Evolutionary conservation across 148 eudicot genomes (phyloP), one percentile per base, ranked within the genome.

Genomic region (Polygonum aviculare): DNA sequence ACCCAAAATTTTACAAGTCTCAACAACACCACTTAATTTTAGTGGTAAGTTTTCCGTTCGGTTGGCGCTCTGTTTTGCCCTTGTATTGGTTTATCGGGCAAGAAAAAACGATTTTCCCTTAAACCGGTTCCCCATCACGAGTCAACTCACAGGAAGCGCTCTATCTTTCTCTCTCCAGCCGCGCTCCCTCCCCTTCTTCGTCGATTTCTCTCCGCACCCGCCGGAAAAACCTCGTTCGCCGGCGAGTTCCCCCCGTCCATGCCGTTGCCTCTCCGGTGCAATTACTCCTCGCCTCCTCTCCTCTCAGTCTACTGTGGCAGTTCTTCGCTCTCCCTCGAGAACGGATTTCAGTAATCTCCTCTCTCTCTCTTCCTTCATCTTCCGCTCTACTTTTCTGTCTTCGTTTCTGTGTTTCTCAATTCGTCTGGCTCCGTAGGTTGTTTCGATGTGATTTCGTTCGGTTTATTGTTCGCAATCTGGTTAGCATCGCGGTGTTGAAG

Each of bases 121-220:
- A 41, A 67, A 41, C 45, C 72, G 72, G 45, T 67, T 67, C 16
- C 44, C 18, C 44, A 35, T 33, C 19, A 21, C 72, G 72, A 67
- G 72, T 67, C 72, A 67, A 67, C 72, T 38, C 72, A 67, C 72
- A 19, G 67, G 19, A 35, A 67, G 45, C 69, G 67, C 67, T 60
- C 67, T 60, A 36, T 60, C 15, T 3, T 19, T 60, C 67, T 60
- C 67, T 60, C 15, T 3, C 57, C 69, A 22, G 8, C 15, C 7
- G 60, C 60, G 60, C 41, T 38, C 72, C 72, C 16, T 38, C 72
- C 21, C 38, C 72, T 67, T 38, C 72, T 67, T 63, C 16, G 2
- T 36, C 45, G 72, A 36, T 36, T 67, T 38, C 45, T 67, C 45
- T 67, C 44, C 72, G 21, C 72, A 38, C 0, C 21, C 45, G 44